Evolutionary conservation across 257 asterid species (phyloP).

Genomic region (Nemophila menziesii): DNA sequence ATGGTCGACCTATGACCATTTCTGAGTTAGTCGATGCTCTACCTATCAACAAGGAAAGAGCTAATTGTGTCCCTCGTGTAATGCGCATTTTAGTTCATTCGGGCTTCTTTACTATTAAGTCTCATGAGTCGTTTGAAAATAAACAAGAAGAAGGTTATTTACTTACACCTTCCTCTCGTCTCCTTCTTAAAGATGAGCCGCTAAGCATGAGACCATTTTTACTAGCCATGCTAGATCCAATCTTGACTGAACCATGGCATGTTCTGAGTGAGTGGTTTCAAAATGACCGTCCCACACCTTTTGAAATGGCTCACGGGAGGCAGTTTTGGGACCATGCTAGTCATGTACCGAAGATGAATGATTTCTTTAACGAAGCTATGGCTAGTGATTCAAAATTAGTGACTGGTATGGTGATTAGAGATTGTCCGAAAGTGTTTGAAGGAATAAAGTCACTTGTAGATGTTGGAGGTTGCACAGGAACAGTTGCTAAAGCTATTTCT

Average conservation of each 20-base stretch:
- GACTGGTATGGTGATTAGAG: background rate
- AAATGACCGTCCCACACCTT: conserved; percentile 4
- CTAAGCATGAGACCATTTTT: background rate
- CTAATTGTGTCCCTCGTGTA: conserved; percentile 5
- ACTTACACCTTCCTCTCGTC: too few relatives aligned
- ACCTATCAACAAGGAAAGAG: conserved; percentile 5
- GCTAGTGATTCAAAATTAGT: conserved; percentile 16
- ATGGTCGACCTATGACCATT: too few relatives aligned
- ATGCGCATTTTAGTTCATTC: conserved; percentile 10
- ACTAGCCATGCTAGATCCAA: background rate
- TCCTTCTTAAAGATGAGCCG: too few relatives aligned
- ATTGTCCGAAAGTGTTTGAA: conserved; percentile 11
- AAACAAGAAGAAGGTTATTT: conserved; percentile 1
- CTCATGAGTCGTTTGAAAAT: background rate
- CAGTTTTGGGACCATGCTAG: conserved; percentile 10
- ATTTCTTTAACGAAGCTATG: conserved; percentile 21
- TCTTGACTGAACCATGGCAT: conserved; percentile 5
- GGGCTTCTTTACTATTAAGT: conserved; percentile 5
- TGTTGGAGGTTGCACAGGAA: conserved; percentile 29
- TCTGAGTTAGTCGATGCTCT: conserved; percentile 11
- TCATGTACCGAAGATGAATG: conserved; percentile 5
- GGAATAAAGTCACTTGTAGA: conserved; percentile 13
- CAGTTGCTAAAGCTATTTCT: conserved; percentile 15
- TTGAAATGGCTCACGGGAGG: conserved; percentile 11
- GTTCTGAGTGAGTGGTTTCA: conserved; percentile 16